Evolutionary conservation across 345 rosid species (phyloP).

Genomic region (Pelargonium nanum): DNA sequence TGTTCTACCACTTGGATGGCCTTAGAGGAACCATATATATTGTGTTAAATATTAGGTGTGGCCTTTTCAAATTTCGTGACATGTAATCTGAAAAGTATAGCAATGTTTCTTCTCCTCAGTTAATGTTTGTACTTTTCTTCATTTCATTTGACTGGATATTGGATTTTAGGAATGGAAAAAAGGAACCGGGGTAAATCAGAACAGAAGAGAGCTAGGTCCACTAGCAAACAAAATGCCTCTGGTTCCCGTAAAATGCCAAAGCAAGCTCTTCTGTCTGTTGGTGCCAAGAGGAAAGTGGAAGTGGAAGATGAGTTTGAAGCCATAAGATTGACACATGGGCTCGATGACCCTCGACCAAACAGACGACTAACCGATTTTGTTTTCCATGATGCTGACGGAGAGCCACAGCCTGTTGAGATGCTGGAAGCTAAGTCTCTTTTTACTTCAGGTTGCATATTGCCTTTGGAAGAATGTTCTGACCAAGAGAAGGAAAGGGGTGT

Average conservation of each 20-base stretch:
- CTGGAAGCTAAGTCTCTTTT: conserved; percentile 44
- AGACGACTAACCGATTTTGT: conserved; percentile 49
- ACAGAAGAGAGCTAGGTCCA: conserved; percentile 23
- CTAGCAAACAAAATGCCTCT: conserved; percentile 14
- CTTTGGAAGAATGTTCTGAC: conserved; percentile 29
- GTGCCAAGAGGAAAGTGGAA: conserved; percentile 28
- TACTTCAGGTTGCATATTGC: conserved; percentile 43
- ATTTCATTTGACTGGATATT: not conserved
- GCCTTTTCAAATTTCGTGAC: no score
- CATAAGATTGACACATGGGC: conserved; percentile 23
- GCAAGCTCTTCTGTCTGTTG: conserved; percentile 70
- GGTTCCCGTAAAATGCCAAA: conserved; percentile 36
- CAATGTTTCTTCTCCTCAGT: no score
- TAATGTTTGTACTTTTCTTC: not conserved
- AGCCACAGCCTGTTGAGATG: conserved; percentile 29
- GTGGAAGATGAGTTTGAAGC: conserved; percentile 49
- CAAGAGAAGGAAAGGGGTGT: conserved; percentile 36
- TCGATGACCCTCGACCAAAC: conserved; percentile 24
- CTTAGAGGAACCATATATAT: no score
- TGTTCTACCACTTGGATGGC: no score
- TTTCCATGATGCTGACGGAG: conserved; percentile 33
- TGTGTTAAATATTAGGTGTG: no score
- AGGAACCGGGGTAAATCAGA: not conserved
- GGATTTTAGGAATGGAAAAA: not conserved
- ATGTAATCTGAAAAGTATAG: no score